phyloP scores from a whole-genome alignment of 129 eudicot genomes.

The Flaveria bidentis region DNA sequence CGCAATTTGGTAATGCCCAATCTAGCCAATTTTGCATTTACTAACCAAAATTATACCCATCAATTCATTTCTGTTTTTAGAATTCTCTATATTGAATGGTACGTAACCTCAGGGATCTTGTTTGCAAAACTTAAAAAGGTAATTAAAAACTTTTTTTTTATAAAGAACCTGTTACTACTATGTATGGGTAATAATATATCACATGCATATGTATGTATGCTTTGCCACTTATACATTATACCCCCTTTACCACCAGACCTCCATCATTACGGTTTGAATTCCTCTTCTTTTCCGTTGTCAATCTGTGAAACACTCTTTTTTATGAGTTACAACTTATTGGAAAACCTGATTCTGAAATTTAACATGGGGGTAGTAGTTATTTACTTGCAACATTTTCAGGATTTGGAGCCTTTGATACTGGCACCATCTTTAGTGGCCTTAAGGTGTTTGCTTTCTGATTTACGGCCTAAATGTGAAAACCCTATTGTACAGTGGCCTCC shows the following conservation, averaged over 20 bases:
- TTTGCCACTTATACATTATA: not conserved
- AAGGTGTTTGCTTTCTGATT: not conserved
- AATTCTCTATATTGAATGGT: not conserved
- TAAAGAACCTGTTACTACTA: not conserved
- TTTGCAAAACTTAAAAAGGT: not conserved
- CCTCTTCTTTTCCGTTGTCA: not conserved
- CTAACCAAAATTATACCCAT: not conserved
- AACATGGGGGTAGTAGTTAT: not conserved
- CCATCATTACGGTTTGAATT: not conserved
- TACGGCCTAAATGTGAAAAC: constrained; percentile 11
- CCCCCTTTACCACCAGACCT: not conserved
- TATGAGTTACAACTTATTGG: not conserved
- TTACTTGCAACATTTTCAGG: not conserved
- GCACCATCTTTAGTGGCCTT: not conserved
- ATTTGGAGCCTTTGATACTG: constrained; percentile 5
- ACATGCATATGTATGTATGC: not conserved
- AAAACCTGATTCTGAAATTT: not conserved
- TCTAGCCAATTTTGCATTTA: not conserved
- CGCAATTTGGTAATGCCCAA: not conserved
- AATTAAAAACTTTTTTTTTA: not conserved
- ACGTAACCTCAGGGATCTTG: not conserved
- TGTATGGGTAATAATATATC: not conserved
- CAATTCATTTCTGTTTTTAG: not conserved
- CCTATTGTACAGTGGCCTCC: not conserved
- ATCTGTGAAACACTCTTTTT: constrained; percentile 7